A percentile compares a stretch with the other conserved stretches of the same genome.
Evolutionary conservation across 2,329 filamentous ascomycete genomes (phyloP).

Genomic region (Diplodia corticola): DNA sequence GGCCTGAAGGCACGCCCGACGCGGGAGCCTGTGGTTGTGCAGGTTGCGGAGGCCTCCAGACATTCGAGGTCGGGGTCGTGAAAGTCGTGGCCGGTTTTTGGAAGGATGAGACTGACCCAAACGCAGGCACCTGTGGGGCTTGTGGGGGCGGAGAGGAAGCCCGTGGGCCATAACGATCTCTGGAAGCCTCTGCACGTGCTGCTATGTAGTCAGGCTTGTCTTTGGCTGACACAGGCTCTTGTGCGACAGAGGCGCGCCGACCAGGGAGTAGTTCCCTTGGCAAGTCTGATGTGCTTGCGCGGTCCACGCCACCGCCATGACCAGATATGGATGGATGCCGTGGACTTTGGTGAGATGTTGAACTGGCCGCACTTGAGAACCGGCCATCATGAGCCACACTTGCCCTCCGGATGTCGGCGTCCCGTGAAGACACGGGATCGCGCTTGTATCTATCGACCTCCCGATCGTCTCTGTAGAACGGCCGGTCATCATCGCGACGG

Average conservation of each 20-base stretch:
- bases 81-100: conserved; percentile 20
- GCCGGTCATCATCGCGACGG: conserved; percentile 45
- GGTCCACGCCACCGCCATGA: conserved; percentile 2
- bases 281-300: conserved; percentile 7
- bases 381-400: conserved; percentile 22
- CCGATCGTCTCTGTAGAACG: conserved; percentile 39
- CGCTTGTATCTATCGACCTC: conserved; percentile 45
- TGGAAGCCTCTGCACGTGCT: conserved; percentile 48
- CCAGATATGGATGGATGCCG: conserved; percentile 20
- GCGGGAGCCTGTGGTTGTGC: conserved; percentile 35
- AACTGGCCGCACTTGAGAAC: conserved; percentile 1
- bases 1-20: conserved; percentile 32
- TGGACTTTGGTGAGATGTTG: conserved; percentile 14
- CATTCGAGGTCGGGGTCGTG: conserved; percentile 34
- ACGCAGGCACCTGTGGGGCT: conserved; percentile 57
- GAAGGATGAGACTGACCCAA: conserved; percentile 44
- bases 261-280: conserved; percentile 25
- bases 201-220: conserved; percentile 47
- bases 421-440: conserved; percentile 26
- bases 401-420: conserved; percentile 25
- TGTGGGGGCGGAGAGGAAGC: conserved; percentile 55
- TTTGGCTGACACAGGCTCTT: conserved; percentile 36
- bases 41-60: conserved; percentile 45
- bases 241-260: conserved; percentile 39
- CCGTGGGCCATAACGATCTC: conserved; percentile 49